Conservation (phyloP, 2,329 filamentous ascomycete genomes). For the Cladosporium cucumerinum region DNA sequence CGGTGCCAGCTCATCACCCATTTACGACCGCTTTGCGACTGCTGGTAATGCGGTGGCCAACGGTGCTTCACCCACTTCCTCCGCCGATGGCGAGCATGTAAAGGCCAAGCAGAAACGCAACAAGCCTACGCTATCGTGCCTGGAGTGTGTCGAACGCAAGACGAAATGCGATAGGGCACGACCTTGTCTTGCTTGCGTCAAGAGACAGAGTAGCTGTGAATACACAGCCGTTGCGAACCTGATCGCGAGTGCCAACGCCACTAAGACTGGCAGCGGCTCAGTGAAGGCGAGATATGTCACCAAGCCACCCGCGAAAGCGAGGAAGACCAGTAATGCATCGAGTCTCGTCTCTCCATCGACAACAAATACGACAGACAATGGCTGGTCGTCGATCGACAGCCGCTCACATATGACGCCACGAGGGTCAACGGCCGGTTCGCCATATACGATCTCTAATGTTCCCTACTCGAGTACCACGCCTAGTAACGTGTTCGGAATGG, state of each 20-base stretch:
- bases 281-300: slow-evolving; percentile 32
- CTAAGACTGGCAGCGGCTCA: slow-evolving; percentile 24
- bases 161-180: slow-evolving; percentile 78
- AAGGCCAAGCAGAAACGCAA: slow-evolving; percentile 70
- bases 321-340: slow-evolving; percentile 30
- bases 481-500: slow-evolving; percentile 77
- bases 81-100: background rate
- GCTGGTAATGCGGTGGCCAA: background rate
- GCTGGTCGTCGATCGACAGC: slow-evolving; percentile 28
- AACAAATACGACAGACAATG: slow-evolving; percentile 30
- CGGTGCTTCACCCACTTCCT: background rate
- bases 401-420: slow-evolving; percentile 19
- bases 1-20: background rate
- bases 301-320: slow-evolving; percentile 34
- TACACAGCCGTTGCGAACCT: slow-evolving; percentile 75
- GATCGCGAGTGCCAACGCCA: slow-evolving; percentile 53
- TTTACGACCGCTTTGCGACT: background rate
- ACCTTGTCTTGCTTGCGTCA: slow-evolving; percentile 62
- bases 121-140: slow-evolving; percentile 75
- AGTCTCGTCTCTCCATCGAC: slow-evolving; percentile 25
- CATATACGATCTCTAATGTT: slow-evolving; percentile 65
- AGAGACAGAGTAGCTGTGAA: slow-evolving; percentile 70
- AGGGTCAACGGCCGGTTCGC: slow-evolving; percentile 27
- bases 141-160: slow-evolving; percentile 77
- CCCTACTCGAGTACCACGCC: slow-evolving; percentile 68